These are phyloP conservation scores for Didymella pinodella DNA, from an alignment of 2,329 filamentous ascomycete genomes.

Conservation along the genomic window DNA sequence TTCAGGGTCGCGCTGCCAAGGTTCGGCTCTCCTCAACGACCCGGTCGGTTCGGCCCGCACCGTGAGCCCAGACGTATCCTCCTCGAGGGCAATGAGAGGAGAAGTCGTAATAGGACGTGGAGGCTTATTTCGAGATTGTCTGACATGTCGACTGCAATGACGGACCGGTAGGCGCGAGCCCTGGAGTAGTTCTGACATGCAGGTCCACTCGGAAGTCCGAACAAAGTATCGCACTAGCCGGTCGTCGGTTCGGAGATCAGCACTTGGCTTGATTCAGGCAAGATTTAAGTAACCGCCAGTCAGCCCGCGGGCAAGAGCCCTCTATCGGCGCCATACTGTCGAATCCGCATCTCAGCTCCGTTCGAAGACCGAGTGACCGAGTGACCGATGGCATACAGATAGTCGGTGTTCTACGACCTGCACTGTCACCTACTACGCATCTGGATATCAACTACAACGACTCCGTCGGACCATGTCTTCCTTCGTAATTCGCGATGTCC, in stretches of 20 bases:
- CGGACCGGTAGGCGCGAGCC: neutral
- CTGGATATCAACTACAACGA: neutral
- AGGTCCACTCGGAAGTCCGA: neutral
- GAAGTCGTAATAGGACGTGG: neutral
- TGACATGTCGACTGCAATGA: too few relatives aligned
- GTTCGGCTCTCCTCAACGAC: neutral
- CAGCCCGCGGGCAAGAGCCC: neutral
- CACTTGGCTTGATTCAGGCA: neutral
- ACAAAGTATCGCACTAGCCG: neutral
- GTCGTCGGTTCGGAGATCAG: neutral
- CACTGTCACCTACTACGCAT: neutral
- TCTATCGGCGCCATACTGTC: neutral
- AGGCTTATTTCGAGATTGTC: too few relatives aligned
- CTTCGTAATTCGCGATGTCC: constrained; percentile 54
- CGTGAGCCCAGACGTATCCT: too few relatives aligned
- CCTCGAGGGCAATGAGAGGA: neutral
- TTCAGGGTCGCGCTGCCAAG: neutral
- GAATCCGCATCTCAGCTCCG: neutral
- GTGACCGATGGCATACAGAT: neutral
- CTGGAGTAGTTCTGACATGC: neutral
- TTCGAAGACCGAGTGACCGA: neutral
- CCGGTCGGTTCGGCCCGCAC: neutral
- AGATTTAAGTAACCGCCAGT: neutral
- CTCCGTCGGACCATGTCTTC: constrained; percentile 34
- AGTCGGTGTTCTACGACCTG: neutral